phyloP scores from a whole-genome alignment of 495 filamentous ascomycete species.

The Hypoxylon intermedium region DNA sequence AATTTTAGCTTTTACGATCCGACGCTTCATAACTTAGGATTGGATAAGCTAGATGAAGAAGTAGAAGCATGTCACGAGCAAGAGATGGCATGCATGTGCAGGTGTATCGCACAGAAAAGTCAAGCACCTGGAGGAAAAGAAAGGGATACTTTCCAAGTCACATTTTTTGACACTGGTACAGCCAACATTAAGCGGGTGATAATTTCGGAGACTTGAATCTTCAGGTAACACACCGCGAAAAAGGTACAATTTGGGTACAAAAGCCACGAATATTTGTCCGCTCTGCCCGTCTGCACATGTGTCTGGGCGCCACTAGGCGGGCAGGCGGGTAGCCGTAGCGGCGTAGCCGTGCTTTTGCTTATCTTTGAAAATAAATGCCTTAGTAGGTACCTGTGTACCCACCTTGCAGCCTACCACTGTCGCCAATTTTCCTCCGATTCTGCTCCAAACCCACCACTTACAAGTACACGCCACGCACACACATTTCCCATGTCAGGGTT shows the following conservation, averaged over 20 bases:
- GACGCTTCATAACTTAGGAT: not conserved
- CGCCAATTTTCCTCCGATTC: conserved; percentile 21
- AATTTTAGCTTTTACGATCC: not conserved
- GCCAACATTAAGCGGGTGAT: too few relatives aligned
- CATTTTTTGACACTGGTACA: too few relatives aligned
- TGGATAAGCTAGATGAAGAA: not conserved
- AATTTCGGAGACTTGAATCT: not conserved
- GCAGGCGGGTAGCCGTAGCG: conserved; percentile 2
- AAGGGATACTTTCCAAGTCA: too few relatives aligned
- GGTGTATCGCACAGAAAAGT: too few relatives aligned
- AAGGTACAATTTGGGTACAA: too few relatives aligned
- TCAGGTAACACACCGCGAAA: too few relatives aligned
- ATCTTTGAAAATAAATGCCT: conserved; percentile 19
- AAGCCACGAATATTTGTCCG: too few relatives aligned
- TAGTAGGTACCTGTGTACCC: not conserved
- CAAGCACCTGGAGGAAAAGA: too few relatives aligned
- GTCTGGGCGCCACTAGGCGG: not conserved
- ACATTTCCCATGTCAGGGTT: conserved; percentile 8
- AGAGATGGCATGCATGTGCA: too few relatives aligned
- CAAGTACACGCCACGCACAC: conserved; percentile 25
- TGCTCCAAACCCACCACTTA: conserved; percentile 12
- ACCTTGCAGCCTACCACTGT: conserved; percentile 16
- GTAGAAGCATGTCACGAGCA: not conserved
- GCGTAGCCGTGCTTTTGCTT: conserved; percentile 25
- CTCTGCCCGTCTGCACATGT: not conserved